Percentiles rank a stretch among this genome's conserved stretches.
Evolutionary conservation across 129 eudicot species (phyloP).

Genomic region (Pseudognaphalium luteoalbum): DNA sequence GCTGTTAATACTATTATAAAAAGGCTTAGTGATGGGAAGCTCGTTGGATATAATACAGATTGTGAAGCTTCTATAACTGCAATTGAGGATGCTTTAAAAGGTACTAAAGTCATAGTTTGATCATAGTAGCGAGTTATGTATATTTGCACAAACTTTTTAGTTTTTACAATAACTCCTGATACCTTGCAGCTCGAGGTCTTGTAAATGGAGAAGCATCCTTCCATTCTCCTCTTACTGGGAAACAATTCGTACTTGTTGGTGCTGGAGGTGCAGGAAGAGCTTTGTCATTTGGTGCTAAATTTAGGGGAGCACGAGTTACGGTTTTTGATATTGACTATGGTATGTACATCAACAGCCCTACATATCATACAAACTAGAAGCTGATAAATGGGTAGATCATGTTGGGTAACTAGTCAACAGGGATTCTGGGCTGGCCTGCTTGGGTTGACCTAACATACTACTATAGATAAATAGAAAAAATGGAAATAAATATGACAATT

Average conservation of each 20-base stretch:
- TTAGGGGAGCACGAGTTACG: conserved; percentile 59
- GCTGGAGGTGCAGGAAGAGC: conserved; percentile 97
- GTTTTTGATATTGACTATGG: conserved; percentile 69
- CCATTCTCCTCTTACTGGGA: conserved; percentile 57
- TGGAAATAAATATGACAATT: too few relatives aligned
- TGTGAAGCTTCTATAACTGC: conserved; percentile 82
- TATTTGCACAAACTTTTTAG: not conserved
- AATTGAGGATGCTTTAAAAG: conserved; percentile 81
- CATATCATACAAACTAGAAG: not conserved
- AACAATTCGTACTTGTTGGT: conserved; percentile 72
- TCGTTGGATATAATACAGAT: conserved; percentile 82
- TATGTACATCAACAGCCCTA: conserved; percentile 22
- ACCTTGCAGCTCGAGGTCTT: conserved; percentile 42
- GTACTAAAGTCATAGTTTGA: conserved; percentile 28
- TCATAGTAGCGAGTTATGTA: not conserved
- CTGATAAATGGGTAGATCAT: not conserved
- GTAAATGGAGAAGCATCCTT: conserved; percentile 44
- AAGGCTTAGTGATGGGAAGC: conserved; percentile 67
- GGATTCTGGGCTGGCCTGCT: not conserved
- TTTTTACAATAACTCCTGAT: not conserved
- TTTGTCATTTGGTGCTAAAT: conserved; percentile 77
- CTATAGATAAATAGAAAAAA: too few relatives aligned
- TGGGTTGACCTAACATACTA: not conserved
- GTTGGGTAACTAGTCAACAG: not conserved
- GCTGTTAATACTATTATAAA: conserved; percentile 77